Conservation (phyloP, 2,329 filamentous ascomycete species). For the Verticillium nubilum region DNA sequence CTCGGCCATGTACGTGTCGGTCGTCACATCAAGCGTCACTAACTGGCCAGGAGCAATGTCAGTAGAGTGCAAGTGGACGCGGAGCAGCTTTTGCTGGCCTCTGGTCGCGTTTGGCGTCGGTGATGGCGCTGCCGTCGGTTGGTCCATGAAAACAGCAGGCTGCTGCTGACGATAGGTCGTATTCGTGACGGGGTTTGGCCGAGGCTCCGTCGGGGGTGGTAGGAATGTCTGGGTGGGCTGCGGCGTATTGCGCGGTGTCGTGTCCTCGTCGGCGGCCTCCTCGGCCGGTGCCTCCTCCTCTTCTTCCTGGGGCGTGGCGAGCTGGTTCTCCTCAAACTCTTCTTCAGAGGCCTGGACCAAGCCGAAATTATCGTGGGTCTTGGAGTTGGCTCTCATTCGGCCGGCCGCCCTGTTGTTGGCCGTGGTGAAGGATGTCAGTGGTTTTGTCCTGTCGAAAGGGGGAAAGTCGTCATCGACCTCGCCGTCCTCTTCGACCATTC, state of each 20-base stretch:
- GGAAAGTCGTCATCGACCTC: slow-evolving; percentile 85
- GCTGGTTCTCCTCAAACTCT: slow-evolving; percentile 65
- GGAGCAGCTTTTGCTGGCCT: slow-evolving; percentile 65
- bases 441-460: slow-evolving; percentile 67
- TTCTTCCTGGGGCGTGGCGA: slow-evolving; percentile 60
- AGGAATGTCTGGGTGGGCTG: slow-evolving; percentile 27
- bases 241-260: slow-evolving; percentile 41
- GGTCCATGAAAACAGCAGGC: slow-evolving; percentile 46
- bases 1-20: slow-evolving; percentile 78
- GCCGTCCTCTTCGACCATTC: slow-evolving; percentile 79
- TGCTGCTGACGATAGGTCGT: slow-evolving; percentile 52
- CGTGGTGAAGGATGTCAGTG: slow-evolving; percentile 73
- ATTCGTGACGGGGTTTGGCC: slow-evolving; percentile 55
- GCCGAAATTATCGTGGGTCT: slow-evolving; percentile 78
- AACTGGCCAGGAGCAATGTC: slow-evolving; percentile 69
- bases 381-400: slow-evolving; percentile 61
- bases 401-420: slow-evolving; percentile 66
- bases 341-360: slow-evolving; percentile 66
- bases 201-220: slow-evolving; percentile 26
- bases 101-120: slow-evolving; percentile 39
- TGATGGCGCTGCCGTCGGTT: slow-evolving; percentile 40
- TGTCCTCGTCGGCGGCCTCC: slow-evolving; percentile 30
- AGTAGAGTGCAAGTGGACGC: slow-evolving; percentile 64
- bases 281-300: slow-evolving; percentile 38
- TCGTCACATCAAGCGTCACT: slow-evolving; percentile 70